A percentile compares a stretch with the other conserved stretches of the same genome.
Conservation (phyloP, 148 eudicot genomes). For the Hydrangea macrophylla region DNA sequence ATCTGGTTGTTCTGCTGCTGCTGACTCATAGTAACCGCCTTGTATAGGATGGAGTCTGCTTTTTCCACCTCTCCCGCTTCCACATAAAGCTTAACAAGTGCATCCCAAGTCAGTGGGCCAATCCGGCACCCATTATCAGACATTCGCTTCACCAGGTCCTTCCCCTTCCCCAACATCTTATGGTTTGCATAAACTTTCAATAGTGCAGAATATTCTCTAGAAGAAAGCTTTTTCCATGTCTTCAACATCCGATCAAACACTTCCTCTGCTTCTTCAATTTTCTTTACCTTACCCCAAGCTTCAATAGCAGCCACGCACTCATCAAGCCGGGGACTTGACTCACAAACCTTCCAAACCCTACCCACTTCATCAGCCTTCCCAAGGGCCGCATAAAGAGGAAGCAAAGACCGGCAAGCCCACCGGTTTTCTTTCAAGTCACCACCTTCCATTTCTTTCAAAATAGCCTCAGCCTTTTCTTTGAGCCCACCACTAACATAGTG, state of each 20-base stretch:
- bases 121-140: conserved; percentile 50
- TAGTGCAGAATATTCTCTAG: conserved; percentile 46
- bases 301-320: conserved; percentile 62
- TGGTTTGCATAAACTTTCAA: conserved; percentile 66
- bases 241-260: conserved; percentile 43
- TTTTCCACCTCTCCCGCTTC: conserved; percentile 87
- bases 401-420: conserved; percentile 31
- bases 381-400: conserved; percentile 63
- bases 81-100: conserved; percentile 66
- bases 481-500: conserved; percentile 56
- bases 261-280: conserved; percentile 64
- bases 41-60: conserved; percentile 63
- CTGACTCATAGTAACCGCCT: no score
- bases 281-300: conserved; percentile 81
- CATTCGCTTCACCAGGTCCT: conserved; percentile 71
- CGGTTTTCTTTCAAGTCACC: conserved; percentile 30
- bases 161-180: conserved; percentile 73
- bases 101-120: conserved; percentile 78
- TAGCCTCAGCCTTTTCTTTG: conserved; percentile 61
- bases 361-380: conserved; percentile 68
- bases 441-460: conserved; percentile 74
- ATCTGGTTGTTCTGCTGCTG: conserved; percentile 29
- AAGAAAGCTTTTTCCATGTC: conserved; percentile 28
- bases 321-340: conserved; percentile 30
- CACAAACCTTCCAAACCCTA: conserved; percentile 61